Conservation (phyloP, 805 yeast species). For the Candida schatavii region DNA sequence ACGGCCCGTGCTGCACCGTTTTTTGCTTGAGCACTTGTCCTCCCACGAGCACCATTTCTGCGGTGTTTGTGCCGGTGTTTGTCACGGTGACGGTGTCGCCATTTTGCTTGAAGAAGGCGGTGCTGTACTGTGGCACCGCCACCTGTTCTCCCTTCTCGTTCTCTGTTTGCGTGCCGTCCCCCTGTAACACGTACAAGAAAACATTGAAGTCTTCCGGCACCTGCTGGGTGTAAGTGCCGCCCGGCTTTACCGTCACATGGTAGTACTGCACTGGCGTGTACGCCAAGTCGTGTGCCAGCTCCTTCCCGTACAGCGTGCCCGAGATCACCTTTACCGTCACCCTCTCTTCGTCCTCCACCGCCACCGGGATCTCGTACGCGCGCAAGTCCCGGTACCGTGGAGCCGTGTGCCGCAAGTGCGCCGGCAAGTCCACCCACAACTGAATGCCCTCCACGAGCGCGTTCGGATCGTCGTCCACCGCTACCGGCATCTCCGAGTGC, state of each 20-base stretch:
- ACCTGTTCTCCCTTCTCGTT: no score
- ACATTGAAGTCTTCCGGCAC: constrained; percentile 59
- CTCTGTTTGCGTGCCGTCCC: constrained; percentile 47
- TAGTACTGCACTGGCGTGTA: constrained; percentile 79
- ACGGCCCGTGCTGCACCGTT: constrained; percentile 88
- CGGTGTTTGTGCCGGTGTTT: constrained; percentile 12
- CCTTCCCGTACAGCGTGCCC: constrained; percentile 72
- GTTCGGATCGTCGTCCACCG: constrained; percentile 34
- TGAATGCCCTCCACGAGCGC: constrained; percentile 57
- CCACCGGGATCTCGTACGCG: constrained; percentile 35
- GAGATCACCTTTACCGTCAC: constrained; percentile 55
- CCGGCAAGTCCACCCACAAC: constrained; percentile 84
- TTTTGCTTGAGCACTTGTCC: constrained; percentile 74
- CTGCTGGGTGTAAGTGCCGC: constrained; percentile 58
- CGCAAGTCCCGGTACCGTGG: constrained; percentile 22
- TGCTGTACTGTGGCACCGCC: constrained; percentile 42
- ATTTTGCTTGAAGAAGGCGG: constrained; percentile 64
- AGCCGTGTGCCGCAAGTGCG: constrained; percentile 45
- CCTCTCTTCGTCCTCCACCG: constrained; percentile 20
- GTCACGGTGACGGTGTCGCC: constrained; percentile 52
- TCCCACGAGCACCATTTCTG: constrained; percentile 72
- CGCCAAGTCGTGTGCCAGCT: constrained; percentile 70
- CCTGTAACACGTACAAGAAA: constrained; percentile 66
- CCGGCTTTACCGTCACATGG: constrained; percentile 61
- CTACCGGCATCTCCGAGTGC: constrained; percentile 55